Evolutionary conservation across 768 basidiomycete genomes (phyloP), one percentile per base, ranked within the genome.

Genomic region (Rhizopogon salebrosus): DNA sequence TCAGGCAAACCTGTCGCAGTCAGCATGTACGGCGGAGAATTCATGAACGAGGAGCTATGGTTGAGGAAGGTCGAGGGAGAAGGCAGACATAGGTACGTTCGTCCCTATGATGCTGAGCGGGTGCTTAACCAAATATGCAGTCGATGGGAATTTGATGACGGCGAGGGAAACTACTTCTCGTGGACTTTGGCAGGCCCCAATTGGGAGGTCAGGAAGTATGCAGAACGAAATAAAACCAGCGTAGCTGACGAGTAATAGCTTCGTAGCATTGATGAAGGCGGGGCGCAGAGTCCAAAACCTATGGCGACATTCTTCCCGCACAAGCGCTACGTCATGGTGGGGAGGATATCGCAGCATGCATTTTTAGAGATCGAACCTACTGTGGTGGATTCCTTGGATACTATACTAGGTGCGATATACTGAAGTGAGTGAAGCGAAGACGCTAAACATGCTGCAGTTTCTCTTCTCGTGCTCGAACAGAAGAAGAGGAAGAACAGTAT

Each of bases 291-390:
- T 16, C 55, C 53, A 23, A 56, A 61, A 22, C 64, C 72, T 1
- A 59, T 75, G 11, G 75, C 65, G 3, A 64, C 66, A 9, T 74
- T 67, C 54, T 60, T 67, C 52, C 62, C 54, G 39, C 64, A 73
- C 56, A 69, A 64, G 53, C 66, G 74, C 3, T 66, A 65, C 53
- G 40, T 69, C 53, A 53, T 62, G 35, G 60, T 75, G 3, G 62
- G 72, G 11, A 59, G 62, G 48, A 68, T 75, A 57, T 71, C 68
- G 31, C 62, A 68, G 29, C 53, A 66, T 9, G 71, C 72, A 34
- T 71, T 68, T 52, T 41, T 75, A 34, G 72, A 74, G 36, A 55
- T 75, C 13, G 64, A 70, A 38, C 53, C 62, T 29, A 62, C 61
- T n/a, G 59, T 64, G 16, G 20, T 68, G 48, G 64, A 68, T 20